A percentile compares a stretch with the other conserved stretches of the same genome.
phyloP scores from a whole-genome alignment of 371 early-diverging fungal species.

The Mortierella sp. region DNA sequence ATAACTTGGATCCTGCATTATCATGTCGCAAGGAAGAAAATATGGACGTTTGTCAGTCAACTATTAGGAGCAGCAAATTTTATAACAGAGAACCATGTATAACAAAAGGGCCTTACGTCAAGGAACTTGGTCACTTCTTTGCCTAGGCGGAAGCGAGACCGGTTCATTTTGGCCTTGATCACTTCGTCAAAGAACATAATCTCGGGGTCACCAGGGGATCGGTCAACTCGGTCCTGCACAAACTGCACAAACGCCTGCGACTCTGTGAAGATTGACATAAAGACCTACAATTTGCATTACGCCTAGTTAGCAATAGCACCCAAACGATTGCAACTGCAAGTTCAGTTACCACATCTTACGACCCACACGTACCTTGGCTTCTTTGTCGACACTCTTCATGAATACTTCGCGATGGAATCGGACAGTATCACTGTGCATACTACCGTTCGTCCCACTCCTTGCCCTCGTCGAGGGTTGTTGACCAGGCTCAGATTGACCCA shows the following conservation, averaged over 20 bases:
- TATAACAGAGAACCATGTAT: neutral
- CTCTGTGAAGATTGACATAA: constrained; percentile 72
- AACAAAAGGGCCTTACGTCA: constrained; percentile 60
- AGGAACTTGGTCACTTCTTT: constrained; percentile 88
- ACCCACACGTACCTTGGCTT: constrained; percentile 65
- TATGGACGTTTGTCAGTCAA: neutral
- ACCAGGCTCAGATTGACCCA: neutral
- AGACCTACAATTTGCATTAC: no score
- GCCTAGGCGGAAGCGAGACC: constrained; percentile 79
- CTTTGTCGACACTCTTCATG: constrained; percentile 75
- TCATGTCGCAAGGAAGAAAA: neutral
- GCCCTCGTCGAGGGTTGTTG: constrained; percentile 28
- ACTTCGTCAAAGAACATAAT: constrained; percentile 85
- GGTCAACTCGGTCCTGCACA: constrained; percentile 77
- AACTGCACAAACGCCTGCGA: constrained; percentile 90
- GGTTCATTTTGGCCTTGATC: constrained; percentile 85
- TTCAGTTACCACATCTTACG: neutral
- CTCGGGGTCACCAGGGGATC: constrained; percentile 77
- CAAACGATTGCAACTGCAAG: no score
- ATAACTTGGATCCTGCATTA: constrained; percentile 45
- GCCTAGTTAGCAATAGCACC: no score
- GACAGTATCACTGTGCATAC: constrained; percentile 37
- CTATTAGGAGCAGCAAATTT: neutral
- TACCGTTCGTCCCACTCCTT: constrained; percentile 40
- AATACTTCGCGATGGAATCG: constrained; percentile 76